Evolutionary conservation across 768 basidiomycete species (phyloP).

Genomic region (Kockovaella imperatae): DNA sequence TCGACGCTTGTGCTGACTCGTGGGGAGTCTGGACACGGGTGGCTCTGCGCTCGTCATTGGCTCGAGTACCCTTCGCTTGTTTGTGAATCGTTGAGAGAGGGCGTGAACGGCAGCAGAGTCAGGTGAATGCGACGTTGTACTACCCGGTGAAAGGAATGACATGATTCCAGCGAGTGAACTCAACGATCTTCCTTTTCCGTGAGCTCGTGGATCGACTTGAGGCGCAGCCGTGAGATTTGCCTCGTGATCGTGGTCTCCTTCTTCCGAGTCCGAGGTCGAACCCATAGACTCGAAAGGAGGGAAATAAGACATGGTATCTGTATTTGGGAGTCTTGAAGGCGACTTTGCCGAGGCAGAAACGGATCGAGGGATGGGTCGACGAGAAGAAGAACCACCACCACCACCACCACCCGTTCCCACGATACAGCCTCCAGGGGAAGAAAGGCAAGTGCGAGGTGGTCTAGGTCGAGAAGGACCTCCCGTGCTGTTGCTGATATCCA

Average conservation of each 20-base stretch:
- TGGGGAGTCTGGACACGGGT: no score
- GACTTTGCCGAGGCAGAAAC: not conserved
- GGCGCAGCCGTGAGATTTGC: not conserved
- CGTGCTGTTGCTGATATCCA: no score
- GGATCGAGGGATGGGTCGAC: not conserved
- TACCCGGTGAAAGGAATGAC: constrained; percentile 3
- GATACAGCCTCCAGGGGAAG: no score
- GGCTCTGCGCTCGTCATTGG: constrained; percentile 8
- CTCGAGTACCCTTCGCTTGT: constrained; percentile 19
- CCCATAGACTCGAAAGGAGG: constrained; percentile 33
- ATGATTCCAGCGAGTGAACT: constrained; percentile 24
- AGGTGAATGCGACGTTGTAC: not conserved
- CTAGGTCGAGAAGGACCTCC: no score
- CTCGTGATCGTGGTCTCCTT: not conserved
- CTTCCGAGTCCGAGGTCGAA: not conserved
- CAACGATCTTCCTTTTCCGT: constrained; percentile 20
- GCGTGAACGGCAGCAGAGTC: constrained; percentile 10
- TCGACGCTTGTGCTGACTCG: no score
- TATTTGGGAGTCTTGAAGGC: constrained; percentile 23
- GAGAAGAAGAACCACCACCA: not conserved
- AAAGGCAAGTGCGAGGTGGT: no score
- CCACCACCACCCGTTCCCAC: no score
- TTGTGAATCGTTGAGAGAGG: constrained; percentile 14
- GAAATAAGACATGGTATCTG: constrained; percentile 28
- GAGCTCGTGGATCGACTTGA: constrained; percentile 1